These are phyloP conservation scores for Hanseniaspora gamundiae DNA, from an alignment of 1,139 yeast genomes.

Conservation along the genomic window DNA sequence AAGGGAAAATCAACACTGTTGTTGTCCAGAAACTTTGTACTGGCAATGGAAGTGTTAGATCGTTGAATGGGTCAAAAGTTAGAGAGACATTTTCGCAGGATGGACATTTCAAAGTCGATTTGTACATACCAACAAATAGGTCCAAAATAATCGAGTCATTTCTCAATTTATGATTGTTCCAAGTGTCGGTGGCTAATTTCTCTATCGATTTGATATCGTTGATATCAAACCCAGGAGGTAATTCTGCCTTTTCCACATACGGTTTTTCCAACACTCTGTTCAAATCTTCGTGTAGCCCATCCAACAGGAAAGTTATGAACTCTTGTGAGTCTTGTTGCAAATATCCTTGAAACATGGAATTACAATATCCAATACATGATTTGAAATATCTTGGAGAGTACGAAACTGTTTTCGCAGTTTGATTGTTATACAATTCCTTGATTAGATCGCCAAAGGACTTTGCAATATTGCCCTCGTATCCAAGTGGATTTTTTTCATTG, in stretches of 20 bases:
- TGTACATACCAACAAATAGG: slow-evolving; percentile 80
- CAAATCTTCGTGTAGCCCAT: slow-evolving; percentile 88
- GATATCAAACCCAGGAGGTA: slow-evolving; percentile 42
- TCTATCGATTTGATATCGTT: slow-evolving; percentile 42
- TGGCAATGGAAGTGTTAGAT: slow-evolving; percentile 81
- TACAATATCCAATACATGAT: slow-evolving; percentile 63
- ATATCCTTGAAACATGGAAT: slow-evolving; percentile 76
- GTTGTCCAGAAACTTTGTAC: slow-evolving; percentile 64
- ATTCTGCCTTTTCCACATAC: slow-evolving; percentile 78
- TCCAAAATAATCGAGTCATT: slow-evolving; percentile 82
- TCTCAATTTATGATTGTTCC: slow-evolving; percentile 69
- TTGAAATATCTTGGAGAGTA: slow-evolving; percentile 67
- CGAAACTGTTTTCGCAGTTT: slow-evolving; percentile 2
- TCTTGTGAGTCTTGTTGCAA: slow-evolving; percentile 96
- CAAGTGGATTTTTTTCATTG: slow-evolving; percentile 70
- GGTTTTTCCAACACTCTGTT: slow-evolving; percentile 77
- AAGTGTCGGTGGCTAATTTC: slow-evolving; percentile 58
- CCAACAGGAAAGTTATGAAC: slow-evolving; percentile 76
- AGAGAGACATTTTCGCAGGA: slow-evolving; percentile 68
- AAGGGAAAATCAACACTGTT: slow-evolving; percentile 50
- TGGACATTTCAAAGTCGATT: slow-evolving; percentile 84
- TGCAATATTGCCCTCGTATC: slow-evolving; percentile 75
- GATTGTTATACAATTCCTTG: slow-evolving; percentile 36
- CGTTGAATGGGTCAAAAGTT: slow-evolving; percentile 92
- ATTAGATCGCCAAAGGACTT: slow-evolving; percentile 56